These are phyloP conservation scores for Centrapalus pauciflorus DNA, from an alignment of 129 eudicot species.

Conservation along the genomic window DNA sequence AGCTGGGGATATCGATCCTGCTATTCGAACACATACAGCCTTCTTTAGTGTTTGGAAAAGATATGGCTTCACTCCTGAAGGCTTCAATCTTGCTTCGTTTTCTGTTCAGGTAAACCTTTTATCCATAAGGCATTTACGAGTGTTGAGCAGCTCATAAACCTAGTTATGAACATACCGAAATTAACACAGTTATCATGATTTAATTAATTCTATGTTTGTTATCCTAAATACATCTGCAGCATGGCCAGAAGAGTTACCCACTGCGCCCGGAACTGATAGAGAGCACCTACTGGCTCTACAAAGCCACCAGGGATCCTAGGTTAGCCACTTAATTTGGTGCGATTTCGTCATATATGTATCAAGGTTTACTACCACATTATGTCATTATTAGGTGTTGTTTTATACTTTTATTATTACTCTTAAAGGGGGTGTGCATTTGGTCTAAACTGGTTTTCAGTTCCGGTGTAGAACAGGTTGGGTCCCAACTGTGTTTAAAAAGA, in stretches of 20 bases:
- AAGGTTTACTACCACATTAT: too few relatives aligned
- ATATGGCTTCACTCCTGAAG: conserved; percentile 98
- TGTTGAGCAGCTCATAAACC: too few relatives aligned
- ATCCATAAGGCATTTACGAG: neutral
- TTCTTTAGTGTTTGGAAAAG: conserved; percentile 96
- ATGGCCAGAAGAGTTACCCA: conserved; percentile 96
- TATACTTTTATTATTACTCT: too few relatives aligned
- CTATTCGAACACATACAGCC: conserved; percentile 87
- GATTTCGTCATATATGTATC: too few relatives aligned
- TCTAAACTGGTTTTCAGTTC: too few relatives aligned
- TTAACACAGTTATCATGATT: neutral
- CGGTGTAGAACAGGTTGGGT: too few relatives aligned
- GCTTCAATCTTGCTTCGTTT: conserved; percentile 91
- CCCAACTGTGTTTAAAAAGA: too few relatives aligned
- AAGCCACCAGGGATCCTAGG: conserved; percentile 98
- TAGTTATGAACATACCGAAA: neutral
- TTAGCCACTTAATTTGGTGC: conserved; percentile 29
- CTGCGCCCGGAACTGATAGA: conserved; percentile 92
- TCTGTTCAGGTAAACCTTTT: conserved; percentile 68
- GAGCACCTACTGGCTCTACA: conserved; percentile 98
- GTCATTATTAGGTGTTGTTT: too few relatives aligned
- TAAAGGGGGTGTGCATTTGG: too few relatives aligned
- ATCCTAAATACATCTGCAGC: conserved; percentile 37
- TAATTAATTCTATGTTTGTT: neutral
- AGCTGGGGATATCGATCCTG: conserved; percentile 99